These are phyloP conservation scores for Coniochaeta sp. DNA, from an alignment of 2,329 filamentous ascomycete genomes.

Conservation along the genomic window DNA sequence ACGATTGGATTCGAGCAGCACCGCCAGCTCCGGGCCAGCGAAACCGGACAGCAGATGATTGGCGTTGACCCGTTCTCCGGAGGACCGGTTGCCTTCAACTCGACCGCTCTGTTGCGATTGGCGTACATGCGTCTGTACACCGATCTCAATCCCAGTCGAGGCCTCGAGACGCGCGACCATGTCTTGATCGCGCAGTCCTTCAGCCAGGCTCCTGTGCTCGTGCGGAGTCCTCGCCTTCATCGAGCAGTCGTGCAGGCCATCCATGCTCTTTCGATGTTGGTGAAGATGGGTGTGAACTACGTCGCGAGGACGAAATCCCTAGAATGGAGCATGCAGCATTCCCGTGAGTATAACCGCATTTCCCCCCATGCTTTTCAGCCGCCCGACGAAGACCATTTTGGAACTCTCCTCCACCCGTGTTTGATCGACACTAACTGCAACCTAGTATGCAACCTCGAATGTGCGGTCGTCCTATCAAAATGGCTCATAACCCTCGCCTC, in stretches of 20 bases:
- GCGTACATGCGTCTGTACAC: slow-evolving; percentile 61
- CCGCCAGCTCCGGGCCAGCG: slow-evolving; percentile 42
- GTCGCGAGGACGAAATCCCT: slow-evolving; percentile 54
- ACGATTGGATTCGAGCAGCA: slow-evolving; percentile 51
- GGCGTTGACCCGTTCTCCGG: slow-evolving; percentile 45
- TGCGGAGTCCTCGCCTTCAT: slow-evolving; percentile 52
- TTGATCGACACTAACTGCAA: background rate
- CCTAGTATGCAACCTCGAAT: slow-evolving; percentile 54
- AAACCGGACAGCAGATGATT: slow-evolving; percentile 31
- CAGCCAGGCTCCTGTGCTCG: slow-evolving; percentile 48
- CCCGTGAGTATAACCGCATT: slow-evolving; percentile 43
- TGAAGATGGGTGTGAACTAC: slow-evolving; percentile 57
- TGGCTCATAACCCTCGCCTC: slow-evolving; percentile 52
- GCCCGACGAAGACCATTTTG: background rate
- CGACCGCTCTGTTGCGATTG: slow-evolving; percentile 51
- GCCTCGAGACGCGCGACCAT: slow-evolving; percentile 59
- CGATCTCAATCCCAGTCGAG: slow-evolving; percentile 55
- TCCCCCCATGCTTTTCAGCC: background rate
- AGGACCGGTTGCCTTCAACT: slow-evolving; percentile 60
- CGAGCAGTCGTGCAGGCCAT: slow-evolving; percentile 61
- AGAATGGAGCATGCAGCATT: slow-evolving; percentile 58
- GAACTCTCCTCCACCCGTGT: background rate
- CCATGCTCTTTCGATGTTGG: slow-evolving; percentile 60
- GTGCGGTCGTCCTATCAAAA: slow-evolving; percentile 52
- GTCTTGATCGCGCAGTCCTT: slow-evolving; percentile 54